Evolutionary conservation across 2,329 filamentous ascomycete species (phyloP), one percentile per base, ranked within the genome.

Genomic region (Alternaria arbusti): DNA sequence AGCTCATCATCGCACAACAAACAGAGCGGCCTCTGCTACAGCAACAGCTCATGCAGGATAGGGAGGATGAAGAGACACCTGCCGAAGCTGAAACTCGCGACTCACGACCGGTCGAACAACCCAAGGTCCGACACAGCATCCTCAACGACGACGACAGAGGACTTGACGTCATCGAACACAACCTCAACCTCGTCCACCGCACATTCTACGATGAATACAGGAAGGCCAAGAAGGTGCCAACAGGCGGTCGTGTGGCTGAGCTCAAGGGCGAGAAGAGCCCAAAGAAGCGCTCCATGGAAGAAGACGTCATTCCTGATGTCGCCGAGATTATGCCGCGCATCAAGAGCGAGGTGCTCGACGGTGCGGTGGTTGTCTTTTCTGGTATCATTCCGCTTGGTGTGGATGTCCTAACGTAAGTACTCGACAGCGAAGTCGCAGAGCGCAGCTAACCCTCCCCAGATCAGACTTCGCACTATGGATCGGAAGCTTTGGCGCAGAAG

Each of bases 381-480:
- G 96, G 96, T 0, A 90, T 99, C 3, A 89, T 98, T 3, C 94
- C 94, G 0, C 83, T 97, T 1, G 92, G 92, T 6, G 87, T 91
- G 40, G 90, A 95, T 71, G 89, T 95, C 32, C 88, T 91, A 73
- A 81, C 77, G 85, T 86, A 79, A 79, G 79, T 76, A 5, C 12
- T 5, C 6, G 12, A 12, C 3, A 13, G 12, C 15, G 15, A 23
- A 17, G 3, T 20, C n/a, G 10, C 17, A 5, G 10, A 20, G 15
- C 26, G 28, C 5, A 40, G 47, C 73, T 76, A 69, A 78, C 60
- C 64, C 15, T 15, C 6, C 54, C 55, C 57, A 83, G 81, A 13
- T 94, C 94, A 3, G 96, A 99, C 77, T 92, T 97, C 61, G 94
- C 92, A 5, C 84, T 95, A 45, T 97, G 96, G 85, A 91, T 94